Base-by-base conservation (phyloP, 164 flowering plant genomes). In the Dillenia turbinata region DNA sequence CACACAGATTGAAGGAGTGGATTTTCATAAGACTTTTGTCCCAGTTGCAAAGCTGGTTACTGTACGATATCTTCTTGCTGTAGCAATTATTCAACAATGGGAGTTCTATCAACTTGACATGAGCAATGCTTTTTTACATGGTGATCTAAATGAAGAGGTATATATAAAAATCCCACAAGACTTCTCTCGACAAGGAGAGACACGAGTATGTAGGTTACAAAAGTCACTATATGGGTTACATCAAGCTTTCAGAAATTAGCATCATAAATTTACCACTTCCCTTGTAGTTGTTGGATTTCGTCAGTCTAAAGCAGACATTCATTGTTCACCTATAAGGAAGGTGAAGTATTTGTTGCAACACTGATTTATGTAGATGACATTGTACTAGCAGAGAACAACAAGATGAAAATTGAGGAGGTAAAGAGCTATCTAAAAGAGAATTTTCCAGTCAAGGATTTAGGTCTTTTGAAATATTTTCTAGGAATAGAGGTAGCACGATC, bases 401-500 rank as follows among this genome's bases (percentile, higher is more conserved):
- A 10, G 0, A 3, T 12, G 2, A 8, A 5, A 9, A 53, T 60
- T 6, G 9, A 46, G n/a, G 8, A 10, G 10, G 9, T 52, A 9
- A 53, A 53, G 12, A 10, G 8, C 22, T 52, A 9, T 47, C 45
- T 67, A 3, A 10, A 46, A 52, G n/a, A 12, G 8, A 1, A 48
- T 3, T 61, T 66, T 44, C 3, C 0, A 16, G 44, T 59, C 50
- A 58, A 66, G 33, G 51, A 66, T 43, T 14, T 66, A 0, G 69
- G 69, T 9, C 12, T 17, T 1, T 16, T 58, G 5, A 66, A 58
- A 58, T 66, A 51, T 54, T 58, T 66, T 17, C 26, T 66, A 5
- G 63, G 63, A 8, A 46, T 67, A 13, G 65, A 67, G n/a, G 54
- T 67, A 5, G 60, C 65, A 13, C 12, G 47, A 9, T n/a, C 53